A percentile compares a stretch with the other conserved stretches of the same genome.
These are phyloP conservation scores for Phytophthora pistaciae DNA, from an alignment of 352 stramenopile species.

Conservation along the genomic window DNA sequence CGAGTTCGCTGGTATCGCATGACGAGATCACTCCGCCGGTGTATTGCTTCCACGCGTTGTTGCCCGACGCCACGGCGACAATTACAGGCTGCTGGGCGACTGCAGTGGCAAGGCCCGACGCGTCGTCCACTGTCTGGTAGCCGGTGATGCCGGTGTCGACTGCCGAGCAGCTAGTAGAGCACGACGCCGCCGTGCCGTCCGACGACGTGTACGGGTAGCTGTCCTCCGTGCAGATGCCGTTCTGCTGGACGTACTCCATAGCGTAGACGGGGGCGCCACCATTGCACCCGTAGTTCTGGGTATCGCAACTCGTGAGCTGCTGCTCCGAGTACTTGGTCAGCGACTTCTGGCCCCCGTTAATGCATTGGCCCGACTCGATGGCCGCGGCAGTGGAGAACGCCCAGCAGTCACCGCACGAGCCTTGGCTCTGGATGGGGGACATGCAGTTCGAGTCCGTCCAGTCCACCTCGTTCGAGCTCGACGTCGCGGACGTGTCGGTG, in stretches of 20 bases:
- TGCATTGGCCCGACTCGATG: slow-evolving; percentile 92
- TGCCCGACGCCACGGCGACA: slow-evolving; percentile 95
- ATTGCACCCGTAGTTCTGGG: slow-evolving; percentile 89
- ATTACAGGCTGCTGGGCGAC: slow-evolving; percentile 89
- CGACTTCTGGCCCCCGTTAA: slow-evolving; percentile 66
- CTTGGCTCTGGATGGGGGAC: slow-evolving; percentile 95
- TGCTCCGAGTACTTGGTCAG: slow-evolving; percentile 93
- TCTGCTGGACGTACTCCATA: slow-evolving; percentile 92
- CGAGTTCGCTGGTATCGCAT: slow-evolving; percentile 88
- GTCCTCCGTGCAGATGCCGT: slow-evolving; percentile 72
- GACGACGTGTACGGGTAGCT: slow-evolving; percentile 48
- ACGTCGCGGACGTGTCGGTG: slow-evolving; percentile 25
- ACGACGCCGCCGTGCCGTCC: slow-evolving; percentile 30
- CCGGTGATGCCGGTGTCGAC: slow-evolving; percentile 47
- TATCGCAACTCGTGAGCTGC: slow-evolving; percentile 93
- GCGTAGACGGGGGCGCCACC: slow-evolving; percentile 93
- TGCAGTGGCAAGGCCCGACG: slow-evolving; percentile 27
- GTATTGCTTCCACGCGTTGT: slow-evolving; percentile 98
- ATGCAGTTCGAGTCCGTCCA: slow-evolving; percentile 57
- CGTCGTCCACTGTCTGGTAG: slow-evolving; percentile 70
- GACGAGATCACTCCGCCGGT: slow-evolving; percentile 89
- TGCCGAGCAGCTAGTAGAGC: slow-evolving; percentile 37
- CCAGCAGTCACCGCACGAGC: slow-evolving; percentile 97
- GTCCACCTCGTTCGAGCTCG: slow-evolving; percentile 55
- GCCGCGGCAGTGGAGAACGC: slow-evolving; percentile 95